phyloP scores from a whole-genome alignment of 1,284 basidiomycete species.

The Irpex sp. region DNA sequence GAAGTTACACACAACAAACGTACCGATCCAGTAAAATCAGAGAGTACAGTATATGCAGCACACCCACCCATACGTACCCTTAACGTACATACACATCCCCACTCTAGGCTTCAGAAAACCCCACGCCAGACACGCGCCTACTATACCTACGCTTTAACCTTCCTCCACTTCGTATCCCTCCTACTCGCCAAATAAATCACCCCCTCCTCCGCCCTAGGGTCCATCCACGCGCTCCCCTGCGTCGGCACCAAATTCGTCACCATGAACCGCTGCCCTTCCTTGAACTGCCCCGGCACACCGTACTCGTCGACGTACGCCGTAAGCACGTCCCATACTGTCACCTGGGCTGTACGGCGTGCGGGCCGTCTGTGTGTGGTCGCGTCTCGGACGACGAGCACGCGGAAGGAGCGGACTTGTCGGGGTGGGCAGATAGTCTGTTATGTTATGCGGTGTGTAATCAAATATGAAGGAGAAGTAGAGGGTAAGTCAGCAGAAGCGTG shows the following conservation, averaged over 20 bases:
- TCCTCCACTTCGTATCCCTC: constrained; percentile 23
- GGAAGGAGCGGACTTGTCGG: constrained; percentile 77
- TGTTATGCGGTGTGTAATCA: neutral
- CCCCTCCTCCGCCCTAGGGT: constrained; percentile 17
- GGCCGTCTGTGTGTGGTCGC: constrained; percentile 49
- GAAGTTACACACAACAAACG: too few species aligned
- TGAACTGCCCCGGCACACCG: constrained; percentile 49
- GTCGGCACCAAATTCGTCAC: constrained; percentile 34
- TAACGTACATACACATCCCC: too few species aligned
- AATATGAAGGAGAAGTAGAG: neutral
- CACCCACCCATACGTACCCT: neutral
- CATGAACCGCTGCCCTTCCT: constrained; percentile 67
- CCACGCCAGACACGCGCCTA: too few species aligned
- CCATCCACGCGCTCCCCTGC: constrained; percentile 26
- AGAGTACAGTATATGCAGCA: neutral
- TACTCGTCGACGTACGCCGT: constrained; percentile 49
- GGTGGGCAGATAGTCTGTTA: constrained; percentile 67
- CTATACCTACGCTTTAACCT: constrained; percentile 6
- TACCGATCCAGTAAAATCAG: too few species aligned
- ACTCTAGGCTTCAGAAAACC: too few species aligned
- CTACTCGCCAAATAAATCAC: constrained; percentile 25
- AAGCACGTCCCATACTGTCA: constrained; percentile 84
- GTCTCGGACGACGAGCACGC: constrained; percentile 77
- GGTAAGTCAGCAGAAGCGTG: neutral
- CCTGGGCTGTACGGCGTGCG: constrained; percentile 58